Evolutionary conservation across 2,329 filamentous ascomycete species (phyloP).

Genomic region (Cercospora brassicicola): DNA sequence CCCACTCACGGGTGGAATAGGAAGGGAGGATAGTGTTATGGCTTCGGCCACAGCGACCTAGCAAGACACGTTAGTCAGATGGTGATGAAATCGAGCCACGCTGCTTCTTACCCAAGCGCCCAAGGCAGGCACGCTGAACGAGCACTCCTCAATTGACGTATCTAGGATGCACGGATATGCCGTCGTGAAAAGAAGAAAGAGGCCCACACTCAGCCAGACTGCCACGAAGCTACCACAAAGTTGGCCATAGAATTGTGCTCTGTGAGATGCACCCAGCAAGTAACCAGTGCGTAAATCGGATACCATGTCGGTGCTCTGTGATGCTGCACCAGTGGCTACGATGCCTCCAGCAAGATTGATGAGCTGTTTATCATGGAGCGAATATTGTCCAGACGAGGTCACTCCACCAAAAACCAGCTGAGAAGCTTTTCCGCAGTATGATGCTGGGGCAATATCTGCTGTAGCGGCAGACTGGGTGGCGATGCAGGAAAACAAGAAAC

Average conservation of each 20-base stretch:
- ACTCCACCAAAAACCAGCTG: conserved; percentile 66
- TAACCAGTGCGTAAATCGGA: conserved; percentile 66
- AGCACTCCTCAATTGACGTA: conserved; percentile 50
- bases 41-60: conserved; percentile 60
- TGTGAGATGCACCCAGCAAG: conserved; percentile 62
- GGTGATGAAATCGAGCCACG: not conserved
- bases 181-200: conserved; percentile 64
- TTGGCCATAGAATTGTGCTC: conserved; percentile 65
- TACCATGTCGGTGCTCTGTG: conserved; percentile 51
- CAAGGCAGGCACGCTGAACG: conserved; percentile 62
- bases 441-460: conserved; percentile 56
- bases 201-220: conserved; percentile 62
- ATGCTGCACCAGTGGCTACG: conserved; percentile 38
- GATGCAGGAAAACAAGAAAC: conserved; percentile 54
- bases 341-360: conserved; percentile 63
- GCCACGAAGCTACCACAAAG: conserved; percentile 61
- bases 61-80: not conserved
- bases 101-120: conserved; percentile 50
- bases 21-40: conserved; percentile 56
- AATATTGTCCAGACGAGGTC: conserved; percentile 54
- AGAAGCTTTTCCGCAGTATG: conserved; percentile 63
- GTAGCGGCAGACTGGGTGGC: conserved; percentile 56
- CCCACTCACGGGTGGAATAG: conserved; percentile 57
- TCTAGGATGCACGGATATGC: conserved; percentile 65
- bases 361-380: conserved; percentile 55